Base-by-base conservation (phyloP, 495 filamentous ascomycete species). In the Penicillium manginii region DNA sequence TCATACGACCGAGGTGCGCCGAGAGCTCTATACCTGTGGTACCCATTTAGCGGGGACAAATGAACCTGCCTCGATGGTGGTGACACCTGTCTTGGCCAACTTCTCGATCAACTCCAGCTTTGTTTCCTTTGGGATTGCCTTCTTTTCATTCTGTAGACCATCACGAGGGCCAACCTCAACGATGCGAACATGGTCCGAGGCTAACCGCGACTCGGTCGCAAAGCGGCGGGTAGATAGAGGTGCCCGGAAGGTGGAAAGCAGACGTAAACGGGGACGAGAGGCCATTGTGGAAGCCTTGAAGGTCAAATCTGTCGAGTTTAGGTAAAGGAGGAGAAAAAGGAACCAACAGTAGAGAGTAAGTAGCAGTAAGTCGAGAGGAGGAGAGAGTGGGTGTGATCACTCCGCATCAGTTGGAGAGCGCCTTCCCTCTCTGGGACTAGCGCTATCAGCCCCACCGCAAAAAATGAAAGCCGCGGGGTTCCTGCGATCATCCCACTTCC, bases 21-120 rank as follows among this genome's bases (percentile, higher is more conserved):
- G 21, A 49, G 46, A 26, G 46, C 46, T 43, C 18, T 43, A 59
- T 71, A 94, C 92, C 83, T 97, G 96, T 26, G 94, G 94, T 19
- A 97, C 92, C 94, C 94, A 98, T 89, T 96, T 97, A 8, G 92
- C 93, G 50, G 89, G 83, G 8, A 98, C 93, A 71, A 98, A 98
- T 3, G 91, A 92, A 2, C 94, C 94, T 21, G 94, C 94, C 73
- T 98, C 94, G 60, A 98, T 97, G 45, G 88, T 89, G 4, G 81
- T 83, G 19, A 98, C 77, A 1, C 94, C 94, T 0, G 93, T 94
- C 64, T 84, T 84, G n/a, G 92, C 89, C 42, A 98, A 77, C 55
- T 84, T 81, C 61, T 87, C 78, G 50, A 97, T 89, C 54, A 98
- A 73, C 59, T 96, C 85, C 35, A 98, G 82, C 74, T 98, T 98